Conservation (phyloP, 306 rosid genomes). For the Cotoneaster glaucophyllus region DNA sequence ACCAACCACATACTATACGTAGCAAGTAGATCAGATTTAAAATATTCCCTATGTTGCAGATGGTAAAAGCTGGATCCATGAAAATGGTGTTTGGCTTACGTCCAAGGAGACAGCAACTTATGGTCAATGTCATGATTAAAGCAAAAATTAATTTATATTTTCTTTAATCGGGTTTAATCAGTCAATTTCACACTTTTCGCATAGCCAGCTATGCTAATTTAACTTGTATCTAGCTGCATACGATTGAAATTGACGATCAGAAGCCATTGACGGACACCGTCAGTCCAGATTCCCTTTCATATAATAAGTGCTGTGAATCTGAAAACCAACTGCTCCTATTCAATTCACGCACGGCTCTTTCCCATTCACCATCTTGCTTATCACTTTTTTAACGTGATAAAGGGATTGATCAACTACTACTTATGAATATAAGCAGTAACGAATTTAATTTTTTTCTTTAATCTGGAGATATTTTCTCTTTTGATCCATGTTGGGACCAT, state of each 20-base stretch:
- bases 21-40: neutral
- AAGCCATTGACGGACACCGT: neutral
- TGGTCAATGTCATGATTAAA: constrained; percentile 1
- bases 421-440: neutral
- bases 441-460: neutral
- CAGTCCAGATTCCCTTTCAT: constrained; percentile 7
- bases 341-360: constrained; percentile 15
- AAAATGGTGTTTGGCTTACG: neutral
- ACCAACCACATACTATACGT: neutral
- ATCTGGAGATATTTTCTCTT: neutral
- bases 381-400: neutral
- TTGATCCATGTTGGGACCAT: neutral
- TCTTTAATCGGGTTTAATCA: neutral
- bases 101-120: constrained; percentile 10
- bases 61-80: neutral
- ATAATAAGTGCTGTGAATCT: neutral
- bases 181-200: constrained; percentile 11
- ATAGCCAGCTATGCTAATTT: neutral
- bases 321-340: constrained; percentile 14
- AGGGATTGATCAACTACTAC: neutral
- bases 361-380: neutral
- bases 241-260: neutral
- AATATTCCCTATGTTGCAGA: neutral
- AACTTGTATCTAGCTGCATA: neutral
- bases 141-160: neutral